Base-by-base conservation (phyloP, 441 rosid species). In the Adansonia gregorii region DNA sequence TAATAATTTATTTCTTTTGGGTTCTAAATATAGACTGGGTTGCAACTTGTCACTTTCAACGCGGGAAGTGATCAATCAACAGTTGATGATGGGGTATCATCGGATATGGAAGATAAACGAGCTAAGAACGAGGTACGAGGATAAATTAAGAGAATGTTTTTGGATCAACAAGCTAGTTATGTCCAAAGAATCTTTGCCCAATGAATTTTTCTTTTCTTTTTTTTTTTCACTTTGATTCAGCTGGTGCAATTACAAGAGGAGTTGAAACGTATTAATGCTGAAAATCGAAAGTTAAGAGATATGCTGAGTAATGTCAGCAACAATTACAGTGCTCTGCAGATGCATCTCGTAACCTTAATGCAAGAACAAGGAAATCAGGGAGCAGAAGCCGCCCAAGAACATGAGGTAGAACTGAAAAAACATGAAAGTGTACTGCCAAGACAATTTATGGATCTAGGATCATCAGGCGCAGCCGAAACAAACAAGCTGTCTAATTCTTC, bases 11-110 rank as follows among this genome's bases (percentile, higher is more conserved):
- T 6, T 43, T 43, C 6, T 0, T 43, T 43, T 24, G 10, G 12
- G 27, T 8, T 5, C 4, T 20, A 58, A 6, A 43, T 75, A 31
- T 78, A 94, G 99, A 95, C 90, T 72, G 92, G 95, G 1, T 88
- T 94, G 89, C 89, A 82, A 73, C 97, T 94, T 81, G 86, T 85
- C 35, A 92, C 90, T 54, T 87, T 93, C 51, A 88, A 91, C 73
- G 76, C 89, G 0, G 86, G 91, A 82, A 95, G 97, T 76, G 95
- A 93, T 82, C 90, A 90, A 75, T 93, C 97, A 22, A 89, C 87
- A 58, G 92, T 94, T 54, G 97, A 91, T 55, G 94, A 92, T 76
- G 95, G 94, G 22, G 73, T 82, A 3, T 93, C 95, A 14, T 87
- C 94, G 0, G 89, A 89, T 46, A 70, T 74, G 76, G 92, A 89